Base-by-base conservation (phyloP, 2,329 filamentous ascomycete species). In the Lachnellula subtilissima region DNA sequence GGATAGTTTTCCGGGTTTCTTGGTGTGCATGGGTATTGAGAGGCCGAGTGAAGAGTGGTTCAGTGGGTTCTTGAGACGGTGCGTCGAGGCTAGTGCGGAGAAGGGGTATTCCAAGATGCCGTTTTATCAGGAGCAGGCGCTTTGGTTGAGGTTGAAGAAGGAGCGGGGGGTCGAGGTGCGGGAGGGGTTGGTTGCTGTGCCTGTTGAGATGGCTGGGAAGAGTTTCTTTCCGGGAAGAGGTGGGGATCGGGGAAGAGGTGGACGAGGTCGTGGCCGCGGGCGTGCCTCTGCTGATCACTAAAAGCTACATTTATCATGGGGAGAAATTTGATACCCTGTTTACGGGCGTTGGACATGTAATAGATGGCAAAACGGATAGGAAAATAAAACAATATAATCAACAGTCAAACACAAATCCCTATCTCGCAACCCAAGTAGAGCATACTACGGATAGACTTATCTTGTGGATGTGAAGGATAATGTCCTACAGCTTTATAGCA, bases 21-120 rank as follows among this genome's bases (percentile, higher is more conserved):
- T 79, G 32, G 50, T 37, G 0, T 69, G 69, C 36, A 79, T 80
- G 75, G 75, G 74, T 4, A 61, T 80, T 3, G 51, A 52, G 1
- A 53, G 55, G 0, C 70, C 69, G 0, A 58, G 59, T 0, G 51
- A 64, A 4, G 53, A 50, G 9, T 58, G 14, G 8, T 72, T 76
- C 55, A 74, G 71, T 1, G 22, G 25, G 0, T 55, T 72, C 23
- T 65, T 77, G 35, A 69, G 71, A 15, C 58, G 62, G 5, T 73
- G 73, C 4, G 69, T 74, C 0, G 56, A 55, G 2, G 63, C 61
- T 5, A 76, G 74, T 52, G 62, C 70, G 54, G 48, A 55, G 5
- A 69, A 64, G 43, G 71, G 70, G 4, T 76, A 76, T 56, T 70
- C 62, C 14, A 61, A 12, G 15, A 62, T 60, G 58, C 50, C 59